Percentiles rank a stretch among this genome's conserved stretches.
phyloP scores from a whole-genome alignment of 1,139 yeast species.

The Nematodospora anomalae region DNA sequence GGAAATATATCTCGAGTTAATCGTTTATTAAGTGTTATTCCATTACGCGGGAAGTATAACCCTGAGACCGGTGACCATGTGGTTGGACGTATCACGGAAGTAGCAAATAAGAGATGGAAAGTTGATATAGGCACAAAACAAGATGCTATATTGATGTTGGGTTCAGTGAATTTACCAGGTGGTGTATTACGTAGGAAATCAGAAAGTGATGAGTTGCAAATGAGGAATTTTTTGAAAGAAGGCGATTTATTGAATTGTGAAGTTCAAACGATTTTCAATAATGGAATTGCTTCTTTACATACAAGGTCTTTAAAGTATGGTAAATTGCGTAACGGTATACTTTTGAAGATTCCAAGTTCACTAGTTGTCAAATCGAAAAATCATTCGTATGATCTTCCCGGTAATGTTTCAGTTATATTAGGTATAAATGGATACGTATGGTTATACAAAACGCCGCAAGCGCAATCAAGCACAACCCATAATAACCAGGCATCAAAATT shows the following conservation, averaged over 20 bases:
- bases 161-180: slow-evolving; percentile 96
- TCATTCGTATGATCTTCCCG: slow-evolving; percentile 85
- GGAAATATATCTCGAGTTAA: slow-evolving; percentile 88
- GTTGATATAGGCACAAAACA: slow-evolving; percentile 94
- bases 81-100: slow-evolving; percentile 92
- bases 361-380: slow-evolving; percentile 81
- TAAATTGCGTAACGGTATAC: slow-evolving; percentile 87
- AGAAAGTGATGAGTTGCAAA: slow-evolving; percentile 93
- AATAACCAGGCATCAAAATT: slow-evolving; percentile 25
- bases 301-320: slow-evolving; percentile 95
- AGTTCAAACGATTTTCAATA: slow-evolving; percentile 84
- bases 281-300: slow-evolving; percentile 92
- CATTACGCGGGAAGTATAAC: slow-evolving; percentile 80
- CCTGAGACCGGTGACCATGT: slow-evolving; percentile 98
- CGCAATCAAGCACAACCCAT: slow-evolving; percentile 11
- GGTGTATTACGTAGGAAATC: slow-evolving; percentile 92
- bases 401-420: slow-evolving; percentile 82
- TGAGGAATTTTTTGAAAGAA: slow-evolving; percentile 91
- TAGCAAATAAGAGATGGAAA: slow-evolving; percentile 92
- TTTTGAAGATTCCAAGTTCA: slow-evolving; percentile 77
- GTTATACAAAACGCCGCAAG: slow-evolving; percentile 69
- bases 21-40: slow-evolving; percentile 79
- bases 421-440: slow-evolving; percentile 96
- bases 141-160: slow-evolving; percentile 88
- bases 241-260: slow-evolving; percentile 98